These are phyloP conservation scores for Pterocarpus santalinus DNA, from an alignment of 306 rosid genomes.

Conservation along the genomic window DNA sequence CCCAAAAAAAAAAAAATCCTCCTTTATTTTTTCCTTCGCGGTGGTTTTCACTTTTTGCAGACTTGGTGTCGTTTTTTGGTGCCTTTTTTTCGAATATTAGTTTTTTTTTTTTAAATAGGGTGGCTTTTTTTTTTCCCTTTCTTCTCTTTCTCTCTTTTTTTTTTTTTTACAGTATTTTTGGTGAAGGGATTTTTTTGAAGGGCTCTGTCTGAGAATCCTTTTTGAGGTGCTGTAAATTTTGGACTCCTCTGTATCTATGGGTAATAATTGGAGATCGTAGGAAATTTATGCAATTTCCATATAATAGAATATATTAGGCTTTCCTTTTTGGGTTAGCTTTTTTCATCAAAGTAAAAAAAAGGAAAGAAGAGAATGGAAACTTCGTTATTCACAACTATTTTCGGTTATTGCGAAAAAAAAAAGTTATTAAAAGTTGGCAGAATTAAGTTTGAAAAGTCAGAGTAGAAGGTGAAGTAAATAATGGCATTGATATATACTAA, in stretches of 20 bases:
- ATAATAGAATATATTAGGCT: not conserved
- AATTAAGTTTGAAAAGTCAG: conserved; percentile 4
- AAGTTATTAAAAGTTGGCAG: no score
- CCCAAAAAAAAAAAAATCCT: no score
- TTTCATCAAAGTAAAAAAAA: not conserved
- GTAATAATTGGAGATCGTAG: conserved; percentile 45
- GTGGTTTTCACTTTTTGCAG: conserved; percentile 25
- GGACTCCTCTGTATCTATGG: conserved; percentile 47
- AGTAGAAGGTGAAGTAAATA: conserved; percentile 7
- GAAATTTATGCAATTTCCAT: conserved; percentile 11
- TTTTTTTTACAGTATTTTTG: not conserved
- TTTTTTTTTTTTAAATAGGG: conserved; percentile 3
- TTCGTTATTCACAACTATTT: not conserved
- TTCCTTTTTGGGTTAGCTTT: not conserved
- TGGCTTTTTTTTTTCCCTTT: conserved; percentile 24
- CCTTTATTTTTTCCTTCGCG: not conserved
- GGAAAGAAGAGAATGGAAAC: not conserved
- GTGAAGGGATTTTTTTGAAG: conserved; percentile 38
- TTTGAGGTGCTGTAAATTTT: conserved; percentile 56
- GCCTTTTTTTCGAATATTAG: not conserved
- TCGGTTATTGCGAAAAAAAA: not conserved
- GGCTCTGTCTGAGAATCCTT: conserved; percentile 33
- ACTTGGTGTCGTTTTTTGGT: conserved; percentile 44
- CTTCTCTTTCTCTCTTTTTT: not conserved
- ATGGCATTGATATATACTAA: not conserved